Conservation (phyloP, 495 filamentous ascomycete genomes). For the Aspergillus nidulans region DNA sequence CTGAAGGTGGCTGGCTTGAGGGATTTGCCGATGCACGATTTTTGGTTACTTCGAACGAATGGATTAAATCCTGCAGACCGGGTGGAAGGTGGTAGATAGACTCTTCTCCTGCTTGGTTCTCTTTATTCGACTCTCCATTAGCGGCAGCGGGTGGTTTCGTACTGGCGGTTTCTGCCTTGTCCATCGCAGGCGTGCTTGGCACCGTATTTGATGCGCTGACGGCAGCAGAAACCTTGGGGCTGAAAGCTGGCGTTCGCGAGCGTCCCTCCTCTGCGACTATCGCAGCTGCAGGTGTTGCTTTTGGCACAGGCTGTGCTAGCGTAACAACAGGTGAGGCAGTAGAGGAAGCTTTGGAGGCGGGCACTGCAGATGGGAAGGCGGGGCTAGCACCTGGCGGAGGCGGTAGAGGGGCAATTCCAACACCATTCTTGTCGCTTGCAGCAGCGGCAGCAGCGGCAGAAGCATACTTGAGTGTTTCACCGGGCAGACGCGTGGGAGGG, state of each 20-base stretch:
- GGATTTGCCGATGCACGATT: slow-evolving; percentile 47
- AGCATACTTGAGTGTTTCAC: slow-evolving; percentile 92
- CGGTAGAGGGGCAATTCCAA: slow-evolving; percentile 88
- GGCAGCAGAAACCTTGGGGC: slow-evolving; percentile 26
- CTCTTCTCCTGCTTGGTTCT: slow-evolving; percentile 57
- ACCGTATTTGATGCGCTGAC: slow-evolving; percentile 28
- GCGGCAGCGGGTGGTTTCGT: slow-evolving; percentile 22
- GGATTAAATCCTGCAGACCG: slow-evolving; percentile 80
- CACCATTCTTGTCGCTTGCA: slow-evolving; percentile 78
- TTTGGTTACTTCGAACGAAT: slow-evolving; percentile 84
- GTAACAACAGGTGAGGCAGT: slow-evolving; percentile 51
- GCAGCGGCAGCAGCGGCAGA: slow-evolving; percentile 94
- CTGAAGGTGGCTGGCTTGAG: slow-evolving; percentile 52
- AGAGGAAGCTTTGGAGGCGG: slow-evolving; percentile 43
- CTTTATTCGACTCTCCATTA: slow-evolving; percentile 38
- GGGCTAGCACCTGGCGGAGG: slow-evolving; percentile 69
- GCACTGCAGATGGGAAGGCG: slow-evolving; percentile 39
- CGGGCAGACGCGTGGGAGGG: slow-evolving; percentile 73
- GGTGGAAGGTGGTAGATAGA: slow-evolving; percentile 94
- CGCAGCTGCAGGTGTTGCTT: slow-evolving; percentile 34
- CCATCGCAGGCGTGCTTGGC: slow-evolving; percentile 39
- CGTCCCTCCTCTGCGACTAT: slow-evolving; percentile 36
- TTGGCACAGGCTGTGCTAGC: slow-evolving; percentile 50
- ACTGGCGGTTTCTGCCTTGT: slow-evolving; percentile 36
- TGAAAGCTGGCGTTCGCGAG: slow-evolving; percentile 48